Evolutionary conservation across 2,329 filamentous ascomycete species (phyloP), one percentile per base, ranked within the genome.

Genomic region (Phyllosticta paracitricarpa): DNA sequence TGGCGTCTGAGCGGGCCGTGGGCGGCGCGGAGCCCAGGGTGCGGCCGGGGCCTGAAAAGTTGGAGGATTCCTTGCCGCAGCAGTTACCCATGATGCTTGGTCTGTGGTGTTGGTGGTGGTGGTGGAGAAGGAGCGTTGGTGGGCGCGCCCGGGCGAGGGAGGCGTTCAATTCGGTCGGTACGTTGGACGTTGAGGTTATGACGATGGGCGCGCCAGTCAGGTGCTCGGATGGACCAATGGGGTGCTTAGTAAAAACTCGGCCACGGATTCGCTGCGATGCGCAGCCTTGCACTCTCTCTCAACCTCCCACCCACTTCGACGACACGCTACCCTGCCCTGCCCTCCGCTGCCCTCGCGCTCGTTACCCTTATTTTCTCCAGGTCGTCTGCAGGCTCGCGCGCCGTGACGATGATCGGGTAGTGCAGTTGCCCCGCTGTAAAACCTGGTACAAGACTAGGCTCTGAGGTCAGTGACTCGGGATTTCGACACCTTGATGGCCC

Each of bases 61-160:
- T 79, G 65, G 78, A 69, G 64, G 83, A 81, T 73, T 73, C 64
- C 64, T 90, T 91, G 72, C 90, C 89, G 78, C 89, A 96, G 76
- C 91, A 82, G 73, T 91, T 93, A 63, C 92, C 92, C 92, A 97
- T 96, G 25, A 53, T 59, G 9, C n/a, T 9, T 17, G 22, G 5
- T 30, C 4, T 12, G 25, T 22, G 24, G 14, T 40, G 9, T 7
- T 4, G 28, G 33, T 28, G 52, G 25, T 22, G 24, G 14, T 40
- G 9, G 12, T 4, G 28, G 33, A 40, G 52, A 17, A 12, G 10
- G 35, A 53, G 53, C 14, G 24, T 30, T 35, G 52, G 9, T 19
- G 22, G 12, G 22, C 12, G 57, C 24, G 48, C 52, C 24, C 4
- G 61, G 8, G 30, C 12, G 51, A 58, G 56, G 35, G 54, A 33